Conservation (phyloP, 1,284 basidiomycete genomes). For the Malassezia nana region DNA sequence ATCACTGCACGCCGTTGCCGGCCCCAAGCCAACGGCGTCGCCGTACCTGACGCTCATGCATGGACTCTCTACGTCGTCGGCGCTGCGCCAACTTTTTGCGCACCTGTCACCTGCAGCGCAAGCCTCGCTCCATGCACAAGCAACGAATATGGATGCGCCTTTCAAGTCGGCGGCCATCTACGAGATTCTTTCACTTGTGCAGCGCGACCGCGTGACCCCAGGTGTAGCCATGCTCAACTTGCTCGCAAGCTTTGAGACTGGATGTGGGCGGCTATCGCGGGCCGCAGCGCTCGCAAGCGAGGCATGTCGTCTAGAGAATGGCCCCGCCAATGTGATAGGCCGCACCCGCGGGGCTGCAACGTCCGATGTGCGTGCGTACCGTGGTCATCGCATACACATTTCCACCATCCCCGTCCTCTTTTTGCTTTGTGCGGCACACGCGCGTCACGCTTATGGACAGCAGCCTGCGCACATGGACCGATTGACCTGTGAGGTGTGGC, state of each 20-base stretch:
- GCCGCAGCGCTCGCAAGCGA: neutral
- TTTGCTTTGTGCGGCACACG: constrained; percentile 3
- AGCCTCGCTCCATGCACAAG: neutral
- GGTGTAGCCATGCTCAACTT: constrained; percentile 17
- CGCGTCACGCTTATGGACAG: neutral
- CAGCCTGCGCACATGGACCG: neutral
- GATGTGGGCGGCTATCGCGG: neutral
- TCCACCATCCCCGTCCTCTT: constrained; percentile 1
- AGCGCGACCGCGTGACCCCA: constrained; percentile 3
- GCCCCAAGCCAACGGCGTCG: constrained; percentile 4
- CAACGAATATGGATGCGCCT: neutral
- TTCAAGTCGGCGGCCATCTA: constrained; percentile 7
- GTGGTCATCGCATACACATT: neutral
- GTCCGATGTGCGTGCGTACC: neutral
- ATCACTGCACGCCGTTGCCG: neutral
- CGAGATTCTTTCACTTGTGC: constrained; percentile 1
- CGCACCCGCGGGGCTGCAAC: neutral
- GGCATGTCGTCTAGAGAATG: constrained; percentile 1
- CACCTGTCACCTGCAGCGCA: neutral
- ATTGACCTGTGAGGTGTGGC: neutral
- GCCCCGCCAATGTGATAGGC: neutral
- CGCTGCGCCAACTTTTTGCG: neutral
- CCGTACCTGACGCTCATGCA: constrained; percentile 18
- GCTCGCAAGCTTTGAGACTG: constrained; percentile 13
- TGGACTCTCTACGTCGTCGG: neutral